Conservation (phyloP, 2,329 filamentous ascomycete genomes). For the Fusarium sp. region DNA sequence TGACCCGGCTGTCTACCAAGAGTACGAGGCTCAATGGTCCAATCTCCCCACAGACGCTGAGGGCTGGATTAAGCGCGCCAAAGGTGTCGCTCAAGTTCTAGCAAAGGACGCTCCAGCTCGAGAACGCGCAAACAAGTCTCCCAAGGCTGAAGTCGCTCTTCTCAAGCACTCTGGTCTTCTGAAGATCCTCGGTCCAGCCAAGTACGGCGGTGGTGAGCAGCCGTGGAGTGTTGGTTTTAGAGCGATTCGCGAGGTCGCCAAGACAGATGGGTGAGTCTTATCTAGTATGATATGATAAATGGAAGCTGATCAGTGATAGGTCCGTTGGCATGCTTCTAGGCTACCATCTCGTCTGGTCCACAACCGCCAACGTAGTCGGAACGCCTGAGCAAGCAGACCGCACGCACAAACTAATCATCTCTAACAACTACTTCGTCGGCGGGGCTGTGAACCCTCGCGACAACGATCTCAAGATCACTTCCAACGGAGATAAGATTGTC, state of each 20-base stretch:
- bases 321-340: conserved; percentile 67
- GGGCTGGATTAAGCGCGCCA: conserved; percentile 50
- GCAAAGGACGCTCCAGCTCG: conserved; percentile 36
- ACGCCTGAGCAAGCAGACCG: conserved; percentile 64
- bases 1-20: conserved; percentile 51
- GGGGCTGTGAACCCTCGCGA: conserved; percentile 74
- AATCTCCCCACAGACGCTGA: conserved; percentile 43
- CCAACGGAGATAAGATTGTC: conserved; percentile 62
- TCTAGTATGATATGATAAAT: accelerated
- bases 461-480: conserved; percentile 56
- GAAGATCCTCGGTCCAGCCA: conserved; percentile 50
- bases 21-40: conserved; percentile 50
- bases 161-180: conserved; percentile 54
- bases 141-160: conserved; percentile 51
- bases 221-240: conserved; percentile 64
- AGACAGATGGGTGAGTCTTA: conserved; percentile 63
- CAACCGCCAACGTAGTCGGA: conserved; percentile 10
- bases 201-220: conserved; percentile 56
- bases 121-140: conserved; percentile 53
- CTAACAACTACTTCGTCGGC: conserved; percentile 73
- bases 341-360: conserved; percentile 15
- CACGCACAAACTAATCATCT: conserved; percentile 64
- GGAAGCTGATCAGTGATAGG: conserved; percentile 33
- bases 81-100: neutral
- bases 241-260: conserved; percentile 69